Evolutionary conservation across 495 filamentous ascomycete genomes (phyloP), one percentile per base, ranked within the genome.

Genomic region (Trichoderma virens): DNA sequence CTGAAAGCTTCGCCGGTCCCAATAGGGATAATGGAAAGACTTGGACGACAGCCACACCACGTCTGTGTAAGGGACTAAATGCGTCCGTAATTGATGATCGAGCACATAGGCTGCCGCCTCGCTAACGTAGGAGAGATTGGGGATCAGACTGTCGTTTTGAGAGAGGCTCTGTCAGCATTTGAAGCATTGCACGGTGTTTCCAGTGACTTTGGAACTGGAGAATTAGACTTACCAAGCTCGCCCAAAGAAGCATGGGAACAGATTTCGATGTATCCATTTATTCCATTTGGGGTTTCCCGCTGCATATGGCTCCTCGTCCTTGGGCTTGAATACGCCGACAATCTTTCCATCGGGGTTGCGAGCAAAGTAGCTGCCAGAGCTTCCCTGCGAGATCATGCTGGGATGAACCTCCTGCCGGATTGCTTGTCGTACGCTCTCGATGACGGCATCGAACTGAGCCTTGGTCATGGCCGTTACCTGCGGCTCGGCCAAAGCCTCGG

Each of bases 121-220:
- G 65, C 93, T 97, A 69, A 99, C 91, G 73, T 99, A 99, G 60
- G 92, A 97, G n/a, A 99, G 82, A 73, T 99, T 99, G 45, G 94
- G 94, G 75, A 99, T 99, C 63, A 99, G 84, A 71, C 82, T 85
- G 64, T n/a, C 2, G 3, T 13, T 27, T 13, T 30, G 27, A 56
- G 34, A 45, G 34, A 5, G 20, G 43, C 9, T 47, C 35, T 30
- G 45, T 30, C 45, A 30, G 28, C 60, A 65, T 62, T 7, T 2
- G 1, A 47, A 13, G n/a, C 16, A 27, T n/a, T 23, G 16, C 34
- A n/a, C n/a, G n/a, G n/a, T n/a, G 23, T 3, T 14, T 25, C n/a
- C 8, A 28, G 38, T 5, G 7, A 39, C 14, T 5, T 7, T 9
- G 18, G 18, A 20, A 8, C 5, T 5, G 7, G 30, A 30, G 16